These are phyloP conservation scores for Saturnispora gosingensis DNA, from an alignment of 805 yeast species.

Conservation along the genomic window DNA sequence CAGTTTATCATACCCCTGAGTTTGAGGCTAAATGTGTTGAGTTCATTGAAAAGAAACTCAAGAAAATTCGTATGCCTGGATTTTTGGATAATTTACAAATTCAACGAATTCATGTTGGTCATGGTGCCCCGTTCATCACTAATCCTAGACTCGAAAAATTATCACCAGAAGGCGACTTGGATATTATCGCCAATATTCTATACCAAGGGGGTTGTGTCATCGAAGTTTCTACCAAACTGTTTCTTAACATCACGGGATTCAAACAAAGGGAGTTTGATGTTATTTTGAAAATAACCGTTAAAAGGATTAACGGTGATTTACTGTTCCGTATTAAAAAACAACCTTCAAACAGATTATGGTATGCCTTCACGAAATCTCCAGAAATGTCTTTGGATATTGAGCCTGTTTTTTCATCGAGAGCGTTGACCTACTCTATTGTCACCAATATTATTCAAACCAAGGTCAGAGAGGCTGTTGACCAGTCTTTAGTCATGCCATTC, in stretches of 20 bases:
- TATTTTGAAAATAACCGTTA: conserved; percentile 58
- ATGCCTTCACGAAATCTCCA: conserved; percentile 75
- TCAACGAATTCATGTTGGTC: conserved; percentile 64
- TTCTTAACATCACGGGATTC: conserved; percentile 61
- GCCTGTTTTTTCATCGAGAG: conserved; percentile 84
- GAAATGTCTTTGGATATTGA: conserved; percentile 65
- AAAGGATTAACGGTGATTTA: conserved; percentile 65
- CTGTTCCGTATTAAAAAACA: conserved; percentile 71
- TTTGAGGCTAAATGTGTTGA: conserved; percentile 49
- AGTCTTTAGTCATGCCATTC: conserved; percentile 72
- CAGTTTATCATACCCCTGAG: conserved; percentile 61
- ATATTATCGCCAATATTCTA: conserved; percentile 48
- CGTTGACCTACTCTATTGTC: conserved; percentile 66
- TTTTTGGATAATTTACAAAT: conserved; percentile 78
- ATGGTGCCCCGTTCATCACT: conserved; percentile 70
- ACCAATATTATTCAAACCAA: conserved; percentile 73
- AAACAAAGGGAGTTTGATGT: conserved; percentile 66
- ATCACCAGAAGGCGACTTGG: conserved; percentile 71
- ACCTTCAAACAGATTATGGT: conserved; percentile 89
- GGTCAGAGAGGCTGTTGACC: conserved; percentile 69
- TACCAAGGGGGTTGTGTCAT: conserved; percentile 73
- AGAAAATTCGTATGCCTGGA: conserved; percentile 77
- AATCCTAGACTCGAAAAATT: conserved; percentile 60
- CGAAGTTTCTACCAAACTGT: conserved; percentile 73
- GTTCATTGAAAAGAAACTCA: conserved; percentile 61